Evolutionary conservation across 495 filamentous ascomycete genomes (phyloP), one percentile per base, ranked within the genome.

Genomic region (Terfezia boudieri): DNA sequence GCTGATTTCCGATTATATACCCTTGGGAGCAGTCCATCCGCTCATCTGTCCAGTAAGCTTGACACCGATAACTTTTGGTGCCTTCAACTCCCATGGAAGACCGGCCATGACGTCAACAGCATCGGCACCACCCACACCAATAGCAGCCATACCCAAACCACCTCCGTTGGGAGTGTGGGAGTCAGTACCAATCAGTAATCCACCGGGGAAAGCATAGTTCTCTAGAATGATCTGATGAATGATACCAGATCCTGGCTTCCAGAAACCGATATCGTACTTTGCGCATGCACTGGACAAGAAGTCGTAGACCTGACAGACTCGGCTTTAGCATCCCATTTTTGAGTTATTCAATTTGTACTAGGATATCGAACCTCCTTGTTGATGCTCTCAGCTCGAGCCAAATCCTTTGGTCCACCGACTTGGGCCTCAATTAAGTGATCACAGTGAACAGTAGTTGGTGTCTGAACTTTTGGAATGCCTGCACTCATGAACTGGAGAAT

Each of bases 191-290:
- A 98, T 96, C 71, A 98, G 77, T 57, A 98, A 78, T 77, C 82
- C 88, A 77, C 90, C 90, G 60, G 90, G 90, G 80, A 96, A 90
- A 68, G 86, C 88, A 68, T 96, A 96, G 77, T 96, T 96, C 76
- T 98, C 90, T 43, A 98, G 76, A 59, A 98, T 70, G 65, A 96
- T 96, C 75, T 98, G 90, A 72, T 98, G 90, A 66, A 98, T 98
- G 73, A 98, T 98, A 77, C 90, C 90, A 64, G 90, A 96, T 57
- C 90, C 90, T 58, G 90, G 92, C 68, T 76, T 83, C 90, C 90
- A 98, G 81, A 98, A 98, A 74, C 92, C 92, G 67, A 98, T 96
- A 74, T 94, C 88, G 77, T 96, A 98, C 76, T 95, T 98, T 60
- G 87, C 90, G 64, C 90, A 96, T 56, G 92, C 81, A 52, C 81